A percentile compares a stretch with the other conserved stretches of the same genome.
These are phyloP conservation scores for Cladosporium sphaerospermum DNA, from an alignment of 2,329 filamentous ascomycete genomes.

Conservation along the genomic window DNA sequence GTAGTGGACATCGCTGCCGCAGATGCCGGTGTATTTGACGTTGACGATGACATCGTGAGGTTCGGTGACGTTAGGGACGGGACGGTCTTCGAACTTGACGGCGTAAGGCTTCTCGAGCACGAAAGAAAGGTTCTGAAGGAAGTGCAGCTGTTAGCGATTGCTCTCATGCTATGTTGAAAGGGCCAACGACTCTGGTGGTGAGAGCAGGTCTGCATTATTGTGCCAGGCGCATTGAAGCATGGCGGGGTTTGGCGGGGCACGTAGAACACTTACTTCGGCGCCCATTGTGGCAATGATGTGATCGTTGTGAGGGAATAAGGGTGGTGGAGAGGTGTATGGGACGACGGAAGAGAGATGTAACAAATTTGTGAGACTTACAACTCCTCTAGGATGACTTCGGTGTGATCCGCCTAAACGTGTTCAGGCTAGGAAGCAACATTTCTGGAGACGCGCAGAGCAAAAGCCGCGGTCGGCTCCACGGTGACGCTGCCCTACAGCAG, in stretches of 20 bases:
- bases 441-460: background rate
- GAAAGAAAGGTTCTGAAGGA: conserved; percentile 25
- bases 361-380: too few species aligned
- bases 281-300: background rate
- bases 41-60: conserved; percentile 72
- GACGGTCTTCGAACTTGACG: conserved; percentile 69
- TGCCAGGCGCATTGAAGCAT: too few species aligned
- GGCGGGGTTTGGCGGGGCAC: too few species aligned
- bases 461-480: background rate
- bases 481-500: background rate
- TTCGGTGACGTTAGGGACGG: conserved; percentile 60
- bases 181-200: background rate
- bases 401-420: background rate
- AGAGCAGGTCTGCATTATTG: too few species aligned
- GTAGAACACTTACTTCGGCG: background rate
- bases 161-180: background rate
- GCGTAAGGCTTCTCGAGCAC: conserved; percentile 70
- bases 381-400: too few species aligned
- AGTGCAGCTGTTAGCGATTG: too few species aligned
- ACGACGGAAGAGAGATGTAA: too few species aligned
- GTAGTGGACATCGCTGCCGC: conserved; percentile 68
- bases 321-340: too few species aligned
- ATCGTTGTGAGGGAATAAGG: background rate
- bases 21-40: conserved; percentile 82
- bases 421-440: background rate